Base-by-base conservation (phyloP, 148 eudicot genomes). In the Oxyria digyna region DNA sequence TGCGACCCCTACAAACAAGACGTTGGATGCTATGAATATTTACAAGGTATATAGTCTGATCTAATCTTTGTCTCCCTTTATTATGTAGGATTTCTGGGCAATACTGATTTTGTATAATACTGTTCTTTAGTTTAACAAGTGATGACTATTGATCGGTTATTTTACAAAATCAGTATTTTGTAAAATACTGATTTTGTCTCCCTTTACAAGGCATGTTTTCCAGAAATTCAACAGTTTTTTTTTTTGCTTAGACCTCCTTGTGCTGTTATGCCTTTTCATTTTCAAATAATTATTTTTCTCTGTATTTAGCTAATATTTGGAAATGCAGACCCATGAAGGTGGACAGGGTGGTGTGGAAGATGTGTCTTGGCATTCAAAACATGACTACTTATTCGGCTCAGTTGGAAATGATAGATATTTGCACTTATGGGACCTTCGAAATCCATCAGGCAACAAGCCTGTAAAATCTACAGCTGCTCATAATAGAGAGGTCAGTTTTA, bases 281-380 rank as follows among this genome's bases (percentile, higher is more conserved):
- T 59, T 59, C 8, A 10, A 4, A 2, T 17, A 31, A 27, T 59
- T 59, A 20, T 29, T 29, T n/a, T 6, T 29, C 20, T 13, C 3
- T 59, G 20, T 59, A 15, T 59, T 38, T 59, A 59, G 35, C 35
- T 59, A 29, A 46, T 63, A 26, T 35, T 67, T 77, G 65, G 41
- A 43, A 67, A 59, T 71, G 40, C 71, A 91, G 94, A 85, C 86
- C 71, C 94, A 86, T 81, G 91, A 91, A n/a, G n/a, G n/a, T n/a
- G n/a, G n/a, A n/a, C n/a, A n/a, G 73, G 91, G 94, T 65, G 91
- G 81, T 45, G 97, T 91, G 33, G 94, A 91, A 75, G 97, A 91
- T 79, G 97, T 91, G 64, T 85, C 97, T 32, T 91, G 97, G 97
- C 97, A 91, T 81, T 74, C 79, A 81, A 87, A 87, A 82, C 86